phyloP scores from a whole-genome alignment of 2,329 filamentous ascomycete species.

The Pseudogymnoascus sp. region DNA sequence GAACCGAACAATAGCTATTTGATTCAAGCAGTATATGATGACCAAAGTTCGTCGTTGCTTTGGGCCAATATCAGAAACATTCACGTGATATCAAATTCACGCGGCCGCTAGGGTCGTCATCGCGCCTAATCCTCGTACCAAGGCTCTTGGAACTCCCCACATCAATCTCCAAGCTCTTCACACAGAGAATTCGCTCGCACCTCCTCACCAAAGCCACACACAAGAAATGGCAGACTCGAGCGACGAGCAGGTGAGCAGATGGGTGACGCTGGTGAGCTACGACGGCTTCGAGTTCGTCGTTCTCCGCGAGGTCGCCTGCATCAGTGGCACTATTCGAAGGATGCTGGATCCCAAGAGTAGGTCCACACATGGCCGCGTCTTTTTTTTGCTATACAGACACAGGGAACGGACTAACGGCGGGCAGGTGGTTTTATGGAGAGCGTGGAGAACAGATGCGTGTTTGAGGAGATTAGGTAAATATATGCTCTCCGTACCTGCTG shows the following conservation, averaged over 20 bases:
- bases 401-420: conserved; percentile 4
- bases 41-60: background rate
- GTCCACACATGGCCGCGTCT: conserved; percentile 18
- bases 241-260: conserved; percentile 44
- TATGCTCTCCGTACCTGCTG: background rate
- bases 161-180: background rate
- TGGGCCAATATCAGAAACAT: conserved; percentile 6
- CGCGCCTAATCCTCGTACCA: background rate
- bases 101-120: background rate
- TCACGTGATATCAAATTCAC: background rate
- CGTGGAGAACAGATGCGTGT: conserved; percentile 54
- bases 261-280: conserved; percentile 68
- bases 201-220: background rate
- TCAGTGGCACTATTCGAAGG: conserved; percentile 65
- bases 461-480: conserved; percentile 65
- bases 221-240: background rate
- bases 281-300: conserved; percentile 74
- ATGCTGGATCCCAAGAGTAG: conserved; percentile 66
- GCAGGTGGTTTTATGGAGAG: conserved; percentile 60
- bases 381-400: conserved; percentile 16
- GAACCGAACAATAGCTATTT: background rate
- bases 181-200: background rate
- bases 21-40: background rate
- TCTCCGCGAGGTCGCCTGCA: conserved; percentile 60
- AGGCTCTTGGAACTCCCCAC: background rate